phyloP scores from a whole-genome alignment of 805 yeast genomes.

The Pichia nakasei region DNA sequence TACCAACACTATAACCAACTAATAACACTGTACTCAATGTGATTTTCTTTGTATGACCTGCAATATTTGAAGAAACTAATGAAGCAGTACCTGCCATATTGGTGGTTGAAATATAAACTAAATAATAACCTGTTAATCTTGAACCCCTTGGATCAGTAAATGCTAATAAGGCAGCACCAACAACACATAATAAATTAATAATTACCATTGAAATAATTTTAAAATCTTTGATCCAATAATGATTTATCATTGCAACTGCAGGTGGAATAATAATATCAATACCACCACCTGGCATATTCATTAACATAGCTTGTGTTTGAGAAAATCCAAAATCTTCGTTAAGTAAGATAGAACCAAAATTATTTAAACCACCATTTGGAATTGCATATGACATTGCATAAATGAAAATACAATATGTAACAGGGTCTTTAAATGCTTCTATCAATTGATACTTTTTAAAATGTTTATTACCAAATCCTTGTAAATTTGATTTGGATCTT shows the following conservation, averaged over 20 bases:
- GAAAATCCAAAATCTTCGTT: constrained; percentile 13
- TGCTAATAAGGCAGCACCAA: constrained; percentile 27
- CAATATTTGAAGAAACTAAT: constrained; percentile 37
- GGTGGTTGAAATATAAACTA: constrained; percentile 18
- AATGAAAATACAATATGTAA: constrained; percentile 41
- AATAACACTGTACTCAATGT: constrained; percentile 37
- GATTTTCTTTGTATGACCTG: constrained; percentile 50
- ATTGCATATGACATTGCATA: constrained; percentile 38
- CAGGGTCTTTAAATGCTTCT: constrained; percentile 46
- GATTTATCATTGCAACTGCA: constrained; percentile 3
- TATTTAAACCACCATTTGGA: constrained; percentile 53
- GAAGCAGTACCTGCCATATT: constrained; percentile 23
- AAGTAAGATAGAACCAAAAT: constrained; percentile 35
- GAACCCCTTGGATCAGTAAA: constrained; percentile 22
- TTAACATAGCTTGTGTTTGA: constrained; percentile 9
- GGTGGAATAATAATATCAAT: constrained; percentile 14
- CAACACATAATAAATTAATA: constrained; percentile 17
- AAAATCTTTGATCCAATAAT: neutral
- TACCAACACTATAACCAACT: constrained; percentile 46
- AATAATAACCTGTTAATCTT: constrained; percentile 17
- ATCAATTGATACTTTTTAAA: constrained; percentile 44
- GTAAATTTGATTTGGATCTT: constrained; percentile 26
- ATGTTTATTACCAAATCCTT: constrained; percentile 26
- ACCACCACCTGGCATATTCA: constrained; percentile 17
- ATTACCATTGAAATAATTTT: constrained; percentile 19